Evolutionary conservation across 2,329 filamentous ascomycete species (phyloP).

Genomic region (Aspergillus uvarum): DNA sequence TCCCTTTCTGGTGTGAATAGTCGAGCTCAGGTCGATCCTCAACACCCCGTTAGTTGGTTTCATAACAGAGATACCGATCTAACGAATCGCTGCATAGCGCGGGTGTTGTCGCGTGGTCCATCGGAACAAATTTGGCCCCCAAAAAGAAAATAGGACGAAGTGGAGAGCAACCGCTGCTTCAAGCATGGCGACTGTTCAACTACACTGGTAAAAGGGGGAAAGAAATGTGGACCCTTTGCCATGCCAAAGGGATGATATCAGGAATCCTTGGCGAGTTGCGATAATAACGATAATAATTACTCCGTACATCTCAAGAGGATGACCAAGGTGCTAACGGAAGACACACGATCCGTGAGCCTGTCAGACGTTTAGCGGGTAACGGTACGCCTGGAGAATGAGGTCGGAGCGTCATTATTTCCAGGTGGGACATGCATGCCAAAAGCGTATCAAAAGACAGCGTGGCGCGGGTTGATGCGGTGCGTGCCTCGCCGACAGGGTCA

Average conservation of each 20-base stretch:
- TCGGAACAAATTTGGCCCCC: not conserved
- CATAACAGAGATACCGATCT: not conserved
- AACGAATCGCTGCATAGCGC: not conserved
- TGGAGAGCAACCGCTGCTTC: too few relatives aligned
- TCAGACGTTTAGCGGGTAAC: constrained; percentile 2
- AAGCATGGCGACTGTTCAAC: not conserved
- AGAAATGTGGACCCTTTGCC: not conserved
- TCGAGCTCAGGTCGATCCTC: not conserved
- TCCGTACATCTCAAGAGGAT: not conserved
- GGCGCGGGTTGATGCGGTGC: constrained; percentile 2
- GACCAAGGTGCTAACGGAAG: constrained; percentile 9
- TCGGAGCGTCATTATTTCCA: too few relatives aligned
- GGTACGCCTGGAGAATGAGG: too few relatives aligned
- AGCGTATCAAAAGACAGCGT: constrained; percentile 1
- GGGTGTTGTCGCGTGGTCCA: not conserved
- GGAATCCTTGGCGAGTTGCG: too few relatives aligned
- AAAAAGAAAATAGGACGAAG: not conserved
- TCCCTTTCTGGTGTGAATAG: not conserved
- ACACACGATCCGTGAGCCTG: constrained; percentile 1
- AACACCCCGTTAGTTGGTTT: not conserved
- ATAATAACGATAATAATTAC: too few relatives aligned
- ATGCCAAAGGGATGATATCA: too few relatives aligned
- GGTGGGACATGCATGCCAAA: too few relatives aligned
- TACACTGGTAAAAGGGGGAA: not conserved
- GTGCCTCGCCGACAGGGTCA: not conserved